Evolutionary conservation across 2,329 filamentous ascomycete genomes (phyloP).

Genomic region (Bisporella sp.): DNA sequence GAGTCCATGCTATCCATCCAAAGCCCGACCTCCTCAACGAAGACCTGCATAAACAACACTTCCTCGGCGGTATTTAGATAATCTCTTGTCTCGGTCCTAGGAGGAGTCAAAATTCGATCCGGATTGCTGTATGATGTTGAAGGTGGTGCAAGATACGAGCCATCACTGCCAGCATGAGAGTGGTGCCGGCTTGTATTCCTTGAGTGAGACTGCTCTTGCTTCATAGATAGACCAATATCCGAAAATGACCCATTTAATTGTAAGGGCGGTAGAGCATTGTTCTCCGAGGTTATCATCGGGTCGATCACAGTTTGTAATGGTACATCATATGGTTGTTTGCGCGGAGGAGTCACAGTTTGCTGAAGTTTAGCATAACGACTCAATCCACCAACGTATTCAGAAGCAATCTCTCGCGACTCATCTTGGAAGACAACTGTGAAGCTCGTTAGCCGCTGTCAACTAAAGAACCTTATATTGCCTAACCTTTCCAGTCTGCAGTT

Average conservation of each 20-base stretch:
- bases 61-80: constrained; percentile 71
- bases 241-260: constrained; percentile 19
- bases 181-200: constrained; percentile 23
- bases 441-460: neutral
- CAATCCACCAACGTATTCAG: constrained; percentile 77
- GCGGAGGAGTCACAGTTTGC: constrained; percentile 27
- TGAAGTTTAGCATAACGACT: constrained; percentile 60
- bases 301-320: constrained; percentile 13
- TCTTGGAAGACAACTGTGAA: constrained; percentile 69
- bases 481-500: constrained; percentile 59
- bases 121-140: constrained; percentile 28
- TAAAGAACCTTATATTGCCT: neutral
- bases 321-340: constrained; percentile 19
- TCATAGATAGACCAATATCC: constrained; percentile 16
- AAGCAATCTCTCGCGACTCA: constrained; percentile 84
- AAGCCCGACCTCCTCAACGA: constrained; percentile 79
- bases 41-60: constrained; percentile 83
- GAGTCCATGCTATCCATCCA: constrained; percentile 95
- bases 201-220: constrained; percentile 20
- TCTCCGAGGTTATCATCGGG: constrained; percentile 7
- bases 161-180: constrained; percentile 26
- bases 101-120: constrained; percentile 29
- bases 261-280: constrained; percentile 25
- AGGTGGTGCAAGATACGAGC: constrained; percentile 30
- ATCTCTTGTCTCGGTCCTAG: constrained; percentile 41